Base-by-base conservation (phyloP, 306 rosid species). In the Pachyrhizus erosus region DNA sequence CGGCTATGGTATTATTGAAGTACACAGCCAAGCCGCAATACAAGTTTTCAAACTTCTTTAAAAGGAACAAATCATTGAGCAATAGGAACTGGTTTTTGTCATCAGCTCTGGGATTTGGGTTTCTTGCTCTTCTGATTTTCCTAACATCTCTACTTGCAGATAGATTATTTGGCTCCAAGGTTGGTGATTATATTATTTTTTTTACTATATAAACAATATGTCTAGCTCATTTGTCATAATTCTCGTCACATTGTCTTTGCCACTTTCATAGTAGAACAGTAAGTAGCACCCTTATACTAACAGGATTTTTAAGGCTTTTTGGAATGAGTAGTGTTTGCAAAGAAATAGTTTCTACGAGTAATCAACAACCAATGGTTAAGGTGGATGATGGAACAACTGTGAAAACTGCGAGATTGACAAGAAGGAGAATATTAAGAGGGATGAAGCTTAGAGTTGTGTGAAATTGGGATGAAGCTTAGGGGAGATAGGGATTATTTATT, bases 51-150 rank as follows among this genome's bases (percentile, higher is more conserved):
- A 78, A 70, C 70, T 86, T 93, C 84, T 90, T 91, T 74, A 54
- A 78, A 80, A 72, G 33, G 14, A 67, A 85, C 82, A 48, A 77
- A 51, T 73, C 77, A 58, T 64, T 80, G 4, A 82, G 69, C 29
- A 74, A 73, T 34, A 90, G 95, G 87, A 93, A 78, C 88, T 91
- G 95, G 95, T 46, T 90, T 60, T 82, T 90, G 80, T 89, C 92
- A 75, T 86, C 94, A 45, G 87, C 87, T 20, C 48, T 89, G 55
- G 97, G 97, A 86, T 82, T 90, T 57, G 95, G 91, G 84, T 76
- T 89, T 86, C 91, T 94, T 29, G 57, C 82, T 26, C 70, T 91
- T 58, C 60, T 92, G 75, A 85, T 93, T 81, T 76, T 86, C 76
- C 73, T 89, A 15, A 83, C 93, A 49, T 94, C 97, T 10, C 68